Evolutionary conservation across 164 flowering plant genomes (phyloP).

Genomic region (Chimonanthus salicifolius): DNA sequence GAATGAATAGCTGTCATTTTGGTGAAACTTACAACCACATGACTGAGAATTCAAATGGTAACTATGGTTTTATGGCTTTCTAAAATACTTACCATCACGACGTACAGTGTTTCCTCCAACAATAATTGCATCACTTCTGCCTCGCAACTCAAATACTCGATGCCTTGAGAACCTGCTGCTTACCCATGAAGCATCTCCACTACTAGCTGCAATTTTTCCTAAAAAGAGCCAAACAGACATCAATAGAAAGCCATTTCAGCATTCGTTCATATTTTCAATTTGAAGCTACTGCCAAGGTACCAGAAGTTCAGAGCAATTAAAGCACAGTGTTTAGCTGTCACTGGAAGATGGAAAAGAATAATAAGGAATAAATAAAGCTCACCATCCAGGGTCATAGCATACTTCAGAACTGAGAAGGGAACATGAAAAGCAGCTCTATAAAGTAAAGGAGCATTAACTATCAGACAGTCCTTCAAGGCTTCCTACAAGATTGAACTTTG

Average conservation of each 20-base stretch:
- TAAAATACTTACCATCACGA: constrained; percentile 57
- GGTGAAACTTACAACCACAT: not conserved
- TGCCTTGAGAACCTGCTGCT: constrained; percentile 76
- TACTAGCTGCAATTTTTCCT: constrained; percentile 95
- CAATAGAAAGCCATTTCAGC: not conserved
- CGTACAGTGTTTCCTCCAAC: constrained; percentile 99
- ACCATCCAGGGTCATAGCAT: constrained; percentile 99
- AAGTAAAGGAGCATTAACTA: constrained; percentile 90
- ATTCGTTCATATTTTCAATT: not conserved
- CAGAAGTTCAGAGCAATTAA: not conserved
- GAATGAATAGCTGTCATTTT: not conserved
- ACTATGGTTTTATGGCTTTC: not conserved
- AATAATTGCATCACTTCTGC: constrained; percentile 87
- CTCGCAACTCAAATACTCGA: constrained; percentile 79
- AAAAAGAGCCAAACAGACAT: constrained; percentile 12
- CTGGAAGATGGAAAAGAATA: not conserved
- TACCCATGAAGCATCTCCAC: constrained; percentile 97
- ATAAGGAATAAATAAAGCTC: constrained; percentile 19
- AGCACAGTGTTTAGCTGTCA: not conserved
- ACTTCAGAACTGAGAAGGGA: constrained; percentile 92
- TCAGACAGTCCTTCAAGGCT: constrained; percentile 68
- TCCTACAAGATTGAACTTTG: constrained; percentile 43
- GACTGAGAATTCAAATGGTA: not conserved
- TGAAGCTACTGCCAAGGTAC: not conserved
- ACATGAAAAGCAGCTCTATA: constrained; percentile 79